Evolutionary conservation across 2,329 filamentous ascomycete species (phyloP).

Genomic region (Colletotrichum destructivum): DNA sequence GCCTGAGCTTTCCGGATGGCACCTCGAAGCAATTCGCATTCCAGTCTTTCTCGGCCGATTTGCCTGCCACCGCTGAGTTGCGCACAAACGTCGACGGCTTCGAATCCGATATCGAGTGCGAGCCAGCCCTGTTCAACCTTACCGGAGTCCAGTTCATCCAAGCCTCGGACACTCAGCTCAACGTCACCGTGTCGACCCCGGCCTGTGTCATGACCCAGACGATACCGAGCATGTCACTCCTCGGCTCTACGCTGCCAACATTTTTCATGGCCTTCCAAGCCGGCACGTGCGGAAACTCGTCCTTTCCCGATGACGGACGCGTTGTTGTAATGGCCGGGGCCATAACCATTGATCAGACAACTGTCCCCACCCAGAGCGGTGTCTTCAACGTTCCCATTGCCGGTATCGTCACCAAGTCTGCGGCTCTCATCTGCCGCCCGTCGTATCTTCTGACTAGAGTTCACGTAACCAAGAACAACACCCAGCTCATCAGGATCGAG

Average conservation of each 20-base stretch:
- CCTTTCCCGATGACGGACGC: constrained; percentile 43
- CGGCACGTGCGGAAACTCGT: constrained; percentile 44
- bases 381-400: constrained; percentile 39
- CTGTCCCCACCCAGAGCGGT: constrained; percentile 18
- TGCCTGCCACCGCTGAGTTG: constrained; percentile 46
- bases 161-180: constrained; percentile 45
- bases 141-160: constrained; percentile 45
- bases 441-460: constrained; percentile 46
- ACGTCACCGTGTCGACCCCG: constrained; percentile 48
- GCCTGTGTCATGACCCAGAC: constrained; percentile 43
- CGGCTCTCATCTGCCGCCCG: constrained; percentile 49
- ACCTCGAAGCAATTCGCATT: constrained; percentile 53
- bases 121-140: constrained; percentile 48
- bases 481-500: constrained; percentile 42
- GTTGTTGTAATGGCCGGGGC: constrained; percentile 47
- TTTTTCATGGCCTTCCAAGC: constrained; percentile 46
- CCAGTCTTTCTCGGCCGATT: constrained; percentile 50
- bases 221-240: constrained; percentile 42
- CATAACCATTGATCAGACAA: constrained; percentile 40
- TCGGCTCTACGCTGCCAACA: constrained; percentile 37
- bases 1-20: constrained; percentile 51
- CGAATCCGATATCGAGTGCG: constrained; percentile 51
- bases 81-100: constrained; percentile 55
- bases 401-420: constrained; percentile 45
- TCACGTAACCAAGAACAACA: constrained; percentile 46